Evolutionary conservation across 495 filamentous ascomycete genomes (phyloP), one percentile per base, ranked within the genome.

Genomic region (Pseudomonodictys pantanalensis): DNA sequence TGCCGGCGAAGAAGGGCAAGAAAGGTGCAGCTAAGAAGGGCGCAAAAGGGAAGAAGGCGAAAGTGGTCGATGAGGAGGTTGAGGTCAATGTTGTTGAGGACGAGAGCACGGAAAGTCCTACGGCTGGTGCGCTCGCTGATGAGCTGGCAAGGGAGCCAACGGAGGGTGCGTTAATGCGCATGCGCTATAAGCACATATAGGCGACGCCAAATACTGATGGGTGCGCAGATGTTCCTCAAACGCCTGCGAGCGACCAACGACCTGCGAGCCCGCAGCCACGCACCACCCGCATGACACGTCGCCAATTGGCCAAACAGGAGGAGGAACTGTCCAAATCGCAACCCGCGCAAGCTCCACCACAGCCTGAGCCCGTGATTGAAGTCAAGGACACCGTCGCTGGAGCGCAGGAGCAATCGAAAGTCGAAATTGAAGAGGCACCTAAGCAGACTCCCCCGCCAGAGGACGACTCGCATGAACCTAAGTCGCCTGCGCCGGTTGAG

Each of bases 271-370:
- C 65, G 9, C 60, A 55, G n/a, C 55, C 64, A 25, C 65, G 65
- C 52, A 51, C 65, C 15, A 56, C 64, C 9, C 65, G 65, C 46
- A 64, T 60, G 60, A 67, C 65, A 26, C 52, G 65, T 20, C 65
- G 65, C 44, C 65, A 67, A 48, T 42, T 67, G 35, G 60, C 65
- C 11, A 64, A 57, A 48, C 29, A 49, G 5, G 56, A 65, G 20
- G 64, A 66, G 47, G 54, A 67, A 39, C 35, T 63, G 29, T 53
- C 52, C 23, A 52, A 57, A 32, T 50, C 57, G 17, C 58, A 47
- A 28, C 51, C 33, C 15, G 8, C 35, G 18, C 12, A 20, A 10
- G 17, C 33, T 9, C 47, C 50, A 22, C 35, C 41, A 5, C 3
- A 56, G 20, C 29, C 23, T 12, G 15, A 23, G n/a, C 10, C 38